These are phyloP conservation scores for Globisporangium rhizosaccharum DNA, from an alignment of 352 stramenopile species.

Conservation along the genomic window DNA sequence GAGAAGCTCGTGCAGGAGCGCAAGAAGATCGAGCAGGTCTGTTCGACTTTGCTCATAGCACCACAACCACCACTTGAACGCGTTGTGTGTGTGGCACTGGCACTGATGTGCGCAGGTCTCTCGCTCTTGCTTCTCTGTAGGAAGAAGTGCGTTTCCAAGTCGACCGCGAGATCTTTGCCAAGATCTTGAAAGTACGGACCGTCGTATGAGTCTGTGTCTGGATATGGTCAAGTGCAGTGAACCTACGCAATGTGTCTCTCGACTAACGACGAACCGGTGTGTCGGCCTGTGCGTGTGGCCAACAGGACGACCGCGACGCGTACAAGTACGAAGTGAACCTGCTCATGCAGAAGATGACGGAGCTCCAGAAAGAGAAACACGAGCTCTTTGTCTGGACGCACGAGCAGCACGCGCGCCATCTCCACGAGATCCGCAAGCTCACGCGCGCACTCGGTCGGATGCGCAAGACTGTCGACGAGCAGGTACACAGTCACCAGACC, in stretches of 20 bases:
- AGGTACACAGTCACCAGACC: slow-evolving; percentile 17
- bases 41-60: no score
- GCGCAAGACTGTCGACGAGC: slow-evolving; percentile 59
- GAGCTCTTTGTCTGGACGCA: slow-evolving; percentile 67
- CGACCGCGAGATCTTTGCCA: slow-evolving; percentile 81
- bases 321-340: slow-evolving; percentile 74
- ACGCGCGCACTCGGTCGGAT: slow-evolving; percentile 53
- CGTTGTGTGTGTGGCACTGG: no score
- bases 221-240: not conserved
- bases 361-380: slow-evolving; percentile 67
- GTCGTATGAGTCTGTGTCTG: not conserved
- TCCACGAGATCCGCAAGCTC: slow-evolving; percentile 83
- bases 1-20: slow-evolving; percentile 48
- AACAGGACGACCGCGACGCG: slow-evolving; percentile 65
- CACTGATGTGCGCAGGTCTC: not conserved
- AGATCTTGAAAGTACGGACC: slow-evolving; percentile 59
- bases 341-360: slow-evolving; percentile 59
- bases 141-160: slow-evolving; percentile 78
- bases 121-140: slow-evolving; percentile 11
- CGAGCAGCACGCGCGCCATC: slow-evolving; percentile 60
- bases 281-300: not conserved
- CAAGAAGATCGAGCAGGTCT: slow-evolving; percentile 70
- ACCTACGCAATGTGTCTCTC: not conserved
- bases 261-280: not conserved
- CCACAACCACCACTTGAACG: not conserved